Base-by-base conservation (phyloP, 192 early-diverging fungal genomes). In the Phlyctochytrium arcticum region DNA sequence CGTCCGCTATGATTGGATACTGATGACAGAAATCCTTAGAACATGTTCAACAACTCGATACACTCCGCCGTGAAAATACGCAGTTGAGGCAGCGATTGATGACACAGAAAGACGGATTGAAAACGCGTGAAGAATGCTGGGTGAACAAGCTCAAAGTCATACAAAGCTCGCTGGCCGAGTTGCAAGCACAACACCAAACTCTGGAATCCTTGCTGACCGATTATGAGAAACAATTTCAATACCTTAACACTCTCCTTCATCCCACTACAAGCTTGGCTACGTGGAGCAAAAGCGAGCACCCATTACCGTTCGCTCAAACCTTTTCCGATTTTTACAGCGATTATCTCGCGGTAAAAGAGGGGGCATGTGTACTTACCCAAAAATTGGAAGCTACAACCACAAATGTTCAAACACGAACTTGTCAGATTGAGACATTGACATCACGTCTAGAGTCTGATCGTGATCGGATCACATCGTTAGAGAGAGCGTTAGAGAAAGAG, bases 201-300 rank as follows among this genome's bases (percentile, higher is more conserved):
- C 21, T 70, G 26, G 55, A 67, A 46, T 6, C 32, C 36, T 31
- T 67, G 10, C 47, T 70, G 12, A 23, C 23, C 19, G 61, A 36
- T 21, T 70, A 70, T 36, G 68, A 65, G 29, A 17, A 12, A n/a
- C 60, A 62, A 30, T 67, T 48, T 48, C 50, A 64, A 23, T 29
- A 44, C 9, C 17, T 70, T 19, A 5, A 23, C 8, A 24, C 51
- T n/a, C 34, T 64, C 53, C 7, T 17, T 9, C 7, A 5, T 35
- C 8, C n/a, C 23, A 30, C 19, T 36, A 29, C 12, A 35, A 7
- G 54, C 36, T 15, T 57, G 23, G 19, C 30, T 31, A 17, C n/a
- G n/a, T n/a, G n/a, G n/a, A n/a, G 7, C n/a, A 6, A 15, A 39
- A 6, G 19, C 36, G 62, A 53, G 33, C 61, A 70, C 32, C 68